Evolutionary conservation across 345 rosid genomes (phyloP).

Genomic region (Anastatica hierochuntica): DNA sequence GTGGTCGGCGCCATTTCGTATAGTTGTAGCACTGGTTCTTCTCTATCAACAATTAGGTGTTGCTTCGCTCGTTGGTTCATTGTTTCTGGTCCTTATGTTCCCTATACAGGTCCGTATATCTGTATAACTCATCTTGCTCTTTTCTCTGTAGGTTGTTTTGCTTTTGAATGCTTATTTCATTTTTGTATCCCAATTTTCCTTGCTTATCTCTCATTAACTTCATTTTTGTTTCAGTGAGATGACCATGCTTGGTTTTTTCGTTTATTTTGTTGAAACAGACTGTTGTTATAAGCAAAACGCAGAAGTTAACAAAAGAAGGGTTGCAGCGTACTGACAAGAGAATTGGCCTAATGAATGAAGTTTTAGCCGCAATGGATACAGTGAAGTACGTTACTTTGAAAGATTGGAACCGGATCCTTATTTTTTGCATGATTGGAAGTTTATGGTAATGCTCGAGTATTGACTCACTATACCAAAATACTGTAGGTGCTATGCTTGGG

Average conservation of each 20-base stretch:
- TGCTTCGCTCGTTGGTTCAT: conserved; percentile 54
- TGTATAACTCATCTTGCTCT: neutral
- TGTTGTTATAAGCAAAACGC: conserved; percentile 78
- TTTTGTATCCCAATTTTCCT: neutral
- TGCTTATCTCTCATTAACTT: neutral
- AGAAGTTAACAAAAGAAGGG: conserved; percentile 85
- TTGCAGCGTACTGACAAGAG: conserved; percentile 95
- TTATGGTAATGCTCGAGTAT: conserved; percentile 15
- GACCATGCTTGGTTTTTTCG: neutral
- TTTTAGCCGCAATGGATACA: conserved; percentile 98
- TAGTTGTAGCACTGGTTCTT: conserved; percentile 63
- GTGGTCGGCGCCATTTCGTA: conserved; percentile 99
- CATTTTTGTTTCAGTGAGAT: neutral
- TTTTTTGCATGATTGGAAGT: conserved; percentile 4
- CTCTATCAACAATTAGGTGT: conserved; percentile 51
- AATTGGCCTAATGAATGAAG: conserved; percentile 96
- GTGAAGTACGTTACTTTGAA: conserved; percentile 62
- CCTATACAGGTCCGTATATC: conserved; percentile 69
- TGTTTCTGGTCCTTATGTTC: conserved; percentile 73
- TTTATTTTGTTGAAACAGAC: conserved; percentile 43
- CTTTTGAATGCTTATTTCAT: conserved; percentile 7
- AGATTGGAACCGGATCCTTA: neutral
- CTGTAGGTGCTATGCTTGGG: conserved; percentile 97
- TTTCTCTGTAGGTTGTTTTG: conserved; percentile 1
- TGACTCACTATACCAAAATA: conserved; percentile 18